Conservation (phyloP, 2,329 filamentous ascomycete species). For the Hymenoscyphus scutula region DNA sequence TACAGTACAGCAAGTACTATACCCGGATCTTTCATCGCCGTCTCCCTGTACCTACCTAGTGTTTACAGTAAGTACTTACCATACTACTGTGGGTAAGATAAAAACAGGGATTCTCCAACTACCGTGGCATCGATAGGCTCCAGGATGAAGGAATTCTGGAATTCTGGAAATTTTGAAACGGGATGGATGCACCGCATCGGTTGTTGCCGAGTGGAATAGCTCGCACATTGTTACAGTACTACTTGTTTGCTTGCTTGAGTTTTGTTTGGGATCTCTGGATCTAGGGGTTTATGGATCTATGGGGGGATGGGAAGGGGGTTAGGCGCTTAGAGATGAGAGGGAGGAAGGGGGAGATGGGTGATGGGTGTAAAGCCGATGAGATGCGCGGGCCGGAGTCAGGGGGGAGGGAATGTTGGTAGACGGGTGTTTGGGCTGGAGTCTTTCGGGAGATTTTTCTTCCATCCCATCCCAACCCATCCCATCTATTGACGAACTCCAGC, state of each 20-base stretch:
- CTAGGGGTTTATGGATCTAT: no score
- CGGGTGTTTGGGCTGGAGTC: neutral
- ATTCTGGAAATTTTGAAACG: neutral
- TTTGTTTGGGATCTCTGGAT: no score
- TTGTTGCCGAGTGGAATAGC: neutral
- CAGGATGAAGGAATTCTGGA: no score
- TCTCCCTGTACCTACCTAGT: no score
- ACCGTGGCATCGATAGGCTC: slow-evolving; percentile 2
- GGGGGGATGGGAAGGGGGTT: no score
- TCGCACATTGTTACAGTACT: no score
- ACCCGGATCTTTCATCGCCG: no score
- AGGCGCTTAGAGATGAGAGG: neutral
- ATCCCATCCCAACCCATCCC: no score
- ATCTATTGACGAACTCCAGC: no score
- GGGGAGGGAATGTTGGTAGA: neutral
- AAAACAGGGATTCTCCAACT: neutral
- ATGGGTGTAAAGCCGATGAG: neutral
- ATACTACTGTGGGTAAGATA: neutral
- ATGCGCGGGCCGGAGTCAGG: neutral
- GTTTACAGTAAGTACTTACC: neutral
- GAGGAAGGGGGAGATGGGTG: neutral
- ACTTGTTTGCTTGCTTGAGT: no score
- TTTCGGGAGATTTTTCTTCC: neutral
- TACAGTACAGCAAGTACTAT: no score
- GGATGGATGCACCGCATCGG: no score